Conservation (phyloP, 2,329 filamentous ascomycete species). For the Rhinocladiella mackenziei region DNA sequence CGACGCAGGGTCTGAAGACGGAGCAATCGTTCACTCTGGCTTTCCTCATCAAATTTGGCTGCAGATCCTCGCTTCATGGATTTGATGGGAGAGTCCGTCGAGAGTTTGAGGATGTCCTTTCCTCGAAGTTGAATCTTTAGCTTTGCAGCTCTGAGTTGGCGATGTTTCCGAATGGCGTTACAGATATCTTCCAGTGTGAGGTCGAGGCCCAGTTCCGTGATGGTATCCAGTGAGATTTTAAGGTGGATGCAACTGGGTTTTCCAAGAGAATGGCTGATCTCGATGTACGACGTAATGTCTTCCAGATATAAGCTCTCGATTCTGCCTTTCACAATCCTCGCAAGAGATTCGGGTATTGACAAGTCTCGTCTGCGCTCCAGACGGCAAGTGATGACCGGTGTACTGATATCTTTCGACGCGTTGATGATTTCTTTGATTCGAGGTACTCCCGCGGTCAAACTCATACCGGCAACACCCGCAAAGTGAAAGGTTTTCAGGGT, state of each 20-base stretch:
- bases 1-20: conserved; percentile 83
- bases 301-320: conserved; percentile 92
- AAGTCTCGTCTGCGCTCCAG: conserved; percentile 40
- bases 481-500: conserved; percentile 99
- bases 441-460: conserved; percentile 96
- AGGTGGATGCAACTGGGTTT: conserved; percentile 68
- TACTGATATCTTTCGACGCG: conserved; percentile 88
- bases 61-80: conserved; percentile 42
- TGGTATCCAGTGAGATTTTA: conserved; percentile 72
- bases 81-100: conserved; percentile 54
- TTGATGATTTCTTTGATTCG: conserved; percentile 99
- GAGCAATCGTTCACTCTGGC: conserved; percentile 63
- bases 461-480: conserved; percentile 98
- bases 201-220: conserved; percentile 77
- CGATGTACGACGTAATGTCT: conserved; percentile 74
- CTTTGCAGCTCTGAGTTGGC: conserved; percentile 67
- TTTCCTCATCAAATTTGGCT: conserved; percentile 44
- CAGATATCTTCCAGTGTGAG: conserved; percentile 70
- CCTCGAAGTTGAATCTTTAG: conserved; percentile 53
- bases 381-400: conserved; percentile 86
- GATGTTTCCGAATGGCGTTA: conserved; percentile 70
- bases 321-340: conserved; percentile 84
- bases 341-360: conserved; percentile 38
- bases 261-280: conserved; percentile 67
- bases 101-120: conserved; percentile 65